phyloP scores from a whole-genome alignment of 441 rosid genomes.

The Kokia cookei region DNA sequence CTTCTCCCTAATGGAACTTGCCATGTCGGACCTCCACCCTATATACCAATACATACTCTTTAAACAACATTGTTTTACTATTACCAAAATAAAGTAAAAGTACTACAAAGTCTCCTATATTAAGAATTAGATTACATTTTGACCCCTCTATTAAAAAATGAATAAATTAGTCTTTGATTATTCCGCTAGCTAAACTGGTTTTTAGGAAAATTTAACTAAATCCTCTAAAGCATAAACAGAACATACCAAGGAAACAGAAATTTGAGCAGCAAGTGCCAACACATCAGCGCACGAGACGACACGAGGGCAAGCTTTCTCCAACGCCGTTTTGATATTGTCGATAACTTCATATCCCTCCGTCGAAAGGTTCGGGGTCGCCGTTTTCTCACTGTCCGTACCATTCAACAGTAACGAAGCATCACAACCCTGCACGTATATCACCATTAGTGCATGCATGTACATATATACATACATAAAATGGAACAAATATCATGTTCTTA shows the following conservation, averaged over 20 bases:
- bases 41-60: not conserved
- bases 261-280: not conserved
- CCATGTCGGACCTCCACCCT: constrained; percentile 68
- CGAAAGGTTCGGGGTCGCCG: not conserved
- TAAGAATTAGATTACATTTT: no score
- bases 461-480: not conserved
- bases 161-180: no score
- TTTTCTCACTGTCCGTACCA: constrained; percentile 41
- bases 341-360: not conserved
- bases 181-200: no score
- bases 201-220: no score
- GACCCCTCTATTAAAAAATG: no score
- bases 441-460: not conserved
- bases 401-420: constrained; percentile 53
- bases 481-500: not conserved
- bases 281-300: constrained; percentile 3
- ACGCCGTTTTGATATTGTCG: not conserved
- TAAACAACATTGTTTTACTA: not conserved
- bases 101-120: no score
- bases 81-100: not conserved
- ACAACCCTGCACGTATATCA: constrained; percentile 36
- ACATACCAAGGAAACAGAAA: not conserved
- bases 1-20: constrained; percentile 15
- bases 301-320: not conserved
- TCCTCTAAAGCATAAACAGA: no score